These are phyloP conservation scores for Tephrocybe sp. DNA, from an alignment of 768 basidiomycete species.

Conservation along the genomic window DNA sequence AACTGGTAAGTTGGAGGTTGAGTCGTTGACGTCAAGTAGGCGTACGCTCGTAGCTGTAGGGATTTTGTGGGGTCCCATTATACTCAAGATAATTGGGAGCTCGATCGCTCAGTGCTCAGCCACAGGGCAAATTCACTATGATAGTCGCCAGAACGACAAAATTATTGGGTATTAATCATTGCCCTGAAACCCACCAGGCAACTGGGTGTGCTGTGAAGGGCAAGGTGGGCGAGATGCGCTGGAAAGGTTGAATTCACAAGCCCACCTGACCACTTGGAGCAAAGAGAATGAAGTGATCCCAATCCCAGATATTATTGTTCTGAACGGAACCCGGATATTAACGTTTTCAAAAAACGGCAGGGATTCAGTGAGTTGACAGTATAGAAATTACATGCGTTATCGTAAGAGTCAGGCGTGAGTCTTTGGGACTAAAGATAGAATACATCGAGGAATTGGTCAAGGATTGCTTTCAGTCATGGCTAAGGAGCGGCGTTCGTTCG, in stretches of 20 bases:
- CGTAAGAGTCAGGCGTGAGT: conserved; percentile 17
- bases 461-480: conserved; percentile 15
- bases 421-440: conserved; percentile 3
- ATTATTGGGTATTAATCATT: too few relatives aligned
- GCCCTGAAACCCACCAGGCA: not conserved
- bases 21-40: not conserved
- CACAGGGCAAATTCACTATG: not conserved
- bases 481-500: conserved; percentile 41
- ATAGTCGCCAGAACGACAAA: too few relatives aligned
- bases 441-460: conserved; percentile 11
- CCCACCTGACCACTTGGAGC: not conserved
- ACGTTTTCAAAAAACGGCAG: not conserved
- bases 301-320: not conserved
- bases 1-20: not conserved
- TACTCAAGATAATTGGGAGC: not conserved
- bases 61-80: not conserved
- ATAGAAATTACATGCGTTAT: conserved; percentile 19
- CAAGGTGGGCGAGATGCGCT: not conserved
- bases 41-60: too few relatives aligned
- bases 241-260: not conserved
- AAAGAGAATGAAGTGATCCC: not conserved
- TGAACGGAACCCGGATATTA: not conserved
- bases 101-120: not conserved
- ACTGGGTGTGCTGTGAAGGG: not conserved
- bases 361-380: not conserved